Percentiles rank a stretch among this genome's conserved stretches.
Conservation (phyloP, 495 filamentous ascomycete genomes). For the Penicillium desertorum region DNA sequence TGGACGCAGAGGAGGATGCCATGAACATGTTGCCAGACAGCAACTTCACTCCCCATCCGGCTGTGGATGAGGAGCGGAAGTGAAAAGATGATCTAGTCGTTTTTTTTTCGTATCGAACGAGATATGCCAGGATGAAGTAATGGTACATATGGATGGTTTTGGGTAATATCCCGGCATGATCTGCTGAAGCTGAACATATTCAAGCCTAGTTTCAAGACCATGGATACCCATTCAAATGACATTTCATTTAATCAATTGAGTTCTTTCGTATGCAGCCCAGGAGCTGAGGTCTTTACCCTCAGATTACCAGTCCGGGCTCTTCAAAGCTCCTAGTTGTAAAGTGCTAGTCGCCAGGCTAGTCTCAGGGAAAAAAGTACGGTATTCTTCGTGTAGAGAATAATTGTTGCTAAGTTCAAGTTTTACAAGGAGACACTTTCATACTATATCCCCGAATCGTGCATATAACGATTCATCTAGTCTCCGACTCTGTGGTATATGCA, state of each 20-base stretch:
- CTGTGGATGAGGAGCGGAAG: constrained; percentile 23
- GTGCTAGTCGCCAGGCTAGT: too few relatives aligned
- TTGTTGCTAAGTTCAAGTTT: too few relatives aligned
- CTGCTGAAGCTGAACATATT: background rate
- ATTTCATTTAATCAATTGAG: background rate
- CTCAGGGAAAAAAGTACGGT: too few relatives aligned
- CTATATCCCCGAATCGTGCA: too few relatives aligned
- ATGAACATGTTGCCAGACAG: constrained; percentile 52
- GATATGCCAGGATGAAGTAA: constrained; percentile 3
- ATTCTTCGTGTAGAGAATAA: too few relatives aligned
- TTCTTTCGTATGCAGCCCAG: too few relatives aligned
- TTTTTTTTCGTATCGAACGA: background rate
- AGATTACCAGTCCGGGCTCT: too few relatives aligned
- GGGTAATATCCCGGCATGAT: constrained; percentile 3
- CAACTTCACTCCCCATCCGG: constrained; percentile 15
- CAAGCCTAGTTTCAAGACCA: background rate
- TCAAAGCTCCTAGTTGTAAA: too few relatives aligned
- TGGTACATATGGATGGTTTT: background rate
- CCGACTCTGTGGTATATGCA: too few relatives aligned
- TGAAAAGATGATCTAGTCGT: background rate
- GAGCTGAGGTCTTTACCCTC: too few relatives aligned
- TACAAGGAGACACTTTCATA: too few relatives aligned
- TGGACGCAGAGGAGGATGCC: constrained; percentile 63
- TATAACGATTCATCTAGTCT: too few relatives aligned
- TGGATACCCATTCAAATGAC: background rate